Evolutionary conservation across 805 yeast species (phyloP).

Genomic region (Hanseniaspora osmophila): DNA sequence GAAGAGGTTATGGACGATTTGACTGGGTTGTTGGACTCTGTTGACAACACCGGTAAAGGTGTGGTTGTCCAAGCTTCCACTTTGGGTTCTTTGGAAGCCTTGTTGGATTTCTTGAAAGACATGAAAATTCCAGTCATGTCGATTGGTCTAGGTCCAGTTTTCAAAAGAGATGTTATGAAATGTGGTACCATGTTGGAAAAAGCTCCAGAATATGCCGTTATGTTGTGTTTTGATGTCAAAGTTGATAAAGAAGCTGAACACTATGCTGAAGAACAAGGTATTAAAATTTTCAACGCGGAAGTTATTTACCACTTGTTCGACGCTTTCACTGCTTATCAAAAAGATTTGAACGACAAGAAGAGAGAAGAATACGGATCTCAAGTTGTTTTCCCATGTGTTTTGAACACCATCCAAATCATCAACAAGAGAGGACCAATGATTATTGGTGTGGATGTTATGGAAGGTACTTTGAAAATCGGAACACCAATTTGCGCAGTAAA

Average conservation of each 20-base stretch:
- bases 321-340: slow-evolving; percentile 84
- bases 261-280: slow-evolving; percentile 85
- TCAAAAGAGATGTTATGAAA: slow-evolving; percentile 94
- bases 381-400: slow-evolving; percentile 90
- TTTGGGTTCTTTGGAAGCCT: slow-evolving; percentile 93
- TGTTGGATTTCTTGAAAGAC: slow-evolving; percentile 89
- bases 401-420: slow-evolving; percentile 88
- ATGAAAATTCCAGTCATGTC: slow-evolving; percentile 99
- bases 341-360: slow-evolving; percentile 73
- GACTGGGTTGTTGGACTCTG: slow-evolving; percentile 86
- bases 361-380: slow-evolving; percentile 76
- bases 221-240: slow-evolving; percentile 96
- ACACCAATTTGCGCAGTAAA: slow-evolving; percentile 94
- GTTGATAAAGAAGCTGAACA: slow-evolving; percentile 97
- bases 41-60: slow-evolving; percentile 90
- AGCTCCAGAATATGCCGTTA: slow-evolving; percentile 91
- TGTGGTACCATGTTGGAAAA: slow-evolving; percentile 93
- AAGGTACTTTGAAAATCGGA: slow-evolving; percentile 79
- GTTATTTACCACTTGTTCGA: slow-evolving; percentile 94
- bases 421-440: slow-evolving; percentile 99
- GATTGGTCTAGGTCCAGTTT: slow-evolving; percentile 95
- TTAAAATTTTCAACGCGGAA: slow-evolving; percentile 89
- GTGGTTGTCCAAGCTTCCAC: slow-evolving; percentile 98
- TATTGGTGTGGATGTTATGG: slow-evolving; percentile 93
- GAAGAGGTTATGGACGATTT: slow-evolving; percentile 98